phyloP scores from a whole-genome alignment of 139 green algal genomes.

The Yamagishiella unicocca region DNA sequence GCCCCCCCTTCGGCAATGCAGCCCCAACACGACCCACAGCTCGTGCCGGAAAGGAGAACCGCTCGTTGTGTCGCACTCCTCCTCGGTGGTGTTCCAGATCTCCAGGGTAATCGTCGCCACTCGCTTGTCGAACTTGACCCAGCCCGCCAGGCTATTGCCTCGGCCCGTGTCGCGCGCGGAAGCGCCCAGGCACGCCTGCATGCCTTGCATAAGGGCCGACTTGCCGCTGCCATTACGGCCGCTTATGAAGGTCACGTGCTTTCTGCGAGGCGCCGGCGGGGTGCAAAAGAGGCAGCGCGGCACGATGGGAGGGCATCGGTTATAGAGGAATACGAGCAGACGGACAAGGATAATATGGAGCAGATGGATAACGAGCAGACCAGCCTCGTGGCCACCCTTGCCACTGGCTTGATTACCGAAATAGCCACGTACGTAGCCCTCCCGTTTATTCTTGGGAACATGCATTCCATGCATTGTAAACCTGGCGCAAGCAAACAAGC shows the following conservation, averaged over 20 bases:
- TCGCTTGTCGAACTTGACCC: conserved; percentile 1
- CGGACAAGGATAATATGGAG: no score
- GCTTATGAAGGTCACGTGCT: conserved; percentile 79
- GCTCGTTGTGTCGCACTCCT: conserved; percentile 51
- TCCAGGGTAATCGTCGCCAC: conserved; percentile 60
- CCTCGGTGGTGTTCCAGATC: conserved; percentile 74
- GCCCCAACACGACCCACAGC: no score
- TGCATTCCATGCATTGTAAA: no score
- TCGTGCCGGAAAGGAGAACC: neutral
- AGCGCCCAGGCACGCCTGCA: conserved; percentile 83
- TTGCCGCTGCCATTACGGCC: conserved; percentile 87
- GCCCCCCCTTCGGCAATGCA: no score
- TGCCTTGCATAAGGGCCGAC: conserved; percentile 73
- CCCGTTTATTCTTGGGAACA: no score
- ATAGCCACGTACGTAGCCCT: no score
- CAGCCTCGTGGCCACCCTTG: no score
- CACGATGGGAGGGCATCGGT: no score
- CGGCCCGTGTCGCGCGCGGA: conserved; percentile 73
- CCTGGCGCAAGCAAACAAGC: no score
- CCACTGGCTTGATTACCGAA: no score
- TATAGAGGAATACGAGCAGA: no score
- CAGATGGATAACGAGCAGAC: no score
- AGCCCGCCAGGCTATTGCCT: conserved; percentile 40
- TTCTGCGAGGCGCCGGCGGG: conserved; percentile 41
- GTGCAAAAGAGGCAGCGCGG: neutral